Conservation (phyloP, 2,329 filamentous ascomycete species). For the Ascochyta clinopodiicola region DNA sequence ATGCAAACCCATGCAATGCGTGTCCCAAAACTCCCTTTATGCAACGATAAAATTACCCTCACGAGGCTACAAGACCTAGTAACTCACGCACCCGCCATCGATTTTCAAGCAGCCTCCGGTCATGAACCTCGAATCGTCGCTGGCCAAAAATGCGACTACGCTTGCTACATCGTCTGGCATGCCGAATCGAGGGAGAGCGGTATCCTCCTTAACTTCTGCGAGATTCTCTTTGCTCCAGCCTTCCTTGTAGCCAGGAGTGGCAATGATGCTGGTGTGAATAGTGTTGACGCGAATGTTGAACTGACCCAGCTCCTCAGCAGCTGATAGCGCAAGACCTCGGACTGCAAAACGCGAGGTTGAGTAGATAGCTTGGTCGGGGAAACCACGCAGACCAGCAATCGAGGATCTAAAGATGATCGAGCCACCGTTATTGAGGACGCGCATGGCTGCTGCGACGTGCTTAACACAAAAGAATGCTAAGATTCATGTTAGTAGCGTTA, state of each 20-base stretch:
- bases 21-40: slow-evolving; percentile 29
- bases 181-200: slow-evolving; percentile 48
- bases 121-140: slow-evolving; percentile 50
- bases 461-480: slow-evolving; percentile 49
- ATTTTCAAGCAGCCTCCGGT: slow-evolving; percentile 47
- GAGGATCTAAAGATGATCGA: slow-evolving; percentile 51
- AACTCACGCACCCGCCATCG: slow-evolving; percentile 41
- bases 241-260: slow-evolving; percentile 45
- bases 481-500: slow-evolving; percentile 2
- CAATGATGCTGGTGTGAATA: slow-evolving; percentile 50
- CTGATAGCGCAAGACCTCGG: slow-evolving; percentile 49
- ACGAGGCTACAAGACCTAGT: slow-evolving; percentile 22
- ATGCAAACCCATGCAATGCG: slow-evolving; percentile 17
- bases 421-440: slow-evolving; percentile 38
- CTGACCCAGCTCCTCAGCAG: slow-evolving; percentile 48
- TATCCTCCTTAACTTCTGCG: slow-evolving; percentile 40
- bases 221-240: slow-evolving; percentile 46
- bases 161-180: slow-evolving; percentile 49
- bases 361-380: slow-evolving; percentile 46
- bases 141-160: slow-evolving; percentile 49
- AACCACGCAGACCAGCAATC: slow-evolving; percentile 48
- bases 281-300: slow-evolving; percentile 51
- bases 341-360: slow-evolving; percentile 49
- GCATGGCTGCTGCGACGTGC: slow-evolving; percentile 45
- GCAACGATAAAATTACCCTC: slow-evolving; percentile 16